Evolutionary conservation across 306 rosid genomes (phyloP).

Genomic region (Lathyrus aphaca): DNA sequence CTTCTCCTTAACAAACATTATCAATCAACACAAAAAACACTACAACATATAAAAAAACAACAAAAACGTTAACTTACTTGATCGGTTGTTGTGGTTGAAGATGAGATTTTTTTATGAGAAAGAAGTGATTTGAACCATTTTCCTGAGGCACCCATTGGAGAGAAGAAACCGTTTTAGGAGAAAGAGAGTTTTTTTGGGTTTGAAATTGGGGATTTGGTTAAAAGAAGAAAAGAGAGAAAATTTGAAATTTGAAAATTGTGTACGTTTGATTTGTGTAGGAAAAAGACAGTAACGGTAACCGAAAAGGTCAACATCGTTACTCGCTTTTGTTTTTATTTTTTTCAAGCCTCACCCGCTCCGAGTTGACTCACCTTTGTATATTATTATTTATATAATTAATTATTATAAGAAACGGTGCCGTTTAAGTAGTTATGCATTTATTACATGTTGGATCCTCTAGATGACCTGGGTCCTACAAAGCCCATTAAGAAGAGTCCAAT

Average conservation of each 20-base stretch:
- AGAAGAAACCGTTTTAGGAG: conserved; percentile 9
- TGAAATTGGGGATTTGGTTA: conserved; percentile 14
- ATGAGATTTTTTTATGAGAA: conserved; percentile 51
- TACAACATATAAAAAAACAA: background rate
- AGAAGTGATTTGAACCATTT: conserved; percentile 83
- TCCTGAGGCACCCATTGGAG: conserved; percentile 77
- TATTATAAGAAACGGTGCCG: too few relatives aligned
- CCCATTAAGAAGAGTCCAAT: too few relatives aligned
- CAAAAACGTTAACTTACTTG: conserved; percentile 44
- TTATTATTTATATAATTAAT: too few relatives aligned
- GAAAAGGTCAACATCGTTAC: background rate
- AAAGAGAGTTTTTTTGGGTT: background rate
- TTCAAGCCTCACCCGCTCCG: background rate
- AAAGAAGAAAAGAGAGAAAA: conserved; percentile 21
- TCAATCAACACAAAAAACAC: background rate
- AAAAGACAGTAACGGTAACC: conserved; percentile 40
- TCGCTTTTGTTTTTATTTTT: background rate
- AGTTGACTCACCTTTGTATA: background rate
- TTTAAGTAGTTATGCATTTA: too few relatives aligned
- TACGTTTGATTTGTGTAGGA: conserved; percentile 1
- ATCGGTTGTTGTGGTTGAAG: conserved; percentile 41
- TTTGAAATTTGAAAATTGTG: conserved; percentile 61
- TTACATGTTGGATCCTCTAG: too few relatives aligned
- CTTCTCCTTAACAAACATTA: conserved; percentile 49
- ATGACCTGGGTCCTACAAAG: too few relatives aligned